Evolutionary conservation across 2,329 filamentous ascomycete genomes (phyloP), one percentile per base, ranked within the genome.

Genomic region (Diaporthe destruens): DNA sequence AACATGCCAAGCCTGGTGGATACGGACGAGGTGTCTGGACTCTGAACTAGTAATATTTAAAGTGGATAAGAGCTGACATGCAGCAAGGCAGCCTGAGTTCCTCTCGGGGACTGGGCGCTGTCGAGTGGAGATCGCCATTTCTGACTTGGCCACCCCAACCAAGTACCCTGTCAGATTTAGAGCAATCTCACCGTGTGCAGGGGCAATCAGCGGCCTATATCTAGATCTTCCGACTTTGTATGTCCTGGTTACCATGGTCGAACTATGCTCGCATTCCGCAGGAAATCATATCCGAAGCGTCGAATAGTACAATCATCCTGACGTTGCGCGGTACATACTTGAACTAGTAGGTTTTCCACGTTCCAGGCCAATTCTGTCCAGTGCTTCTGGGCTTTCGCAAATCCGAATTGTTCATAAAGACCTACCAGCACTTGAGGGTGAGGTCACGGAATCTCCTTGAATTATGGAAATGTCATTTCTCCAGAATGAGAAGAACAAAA

Each of bases 11-110:
- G 36, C 18, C 12, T 42, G 36, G 34, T n/a, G 14, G 36, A 20
- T 29, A 44, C 11, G 11, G 32, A 59, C 14, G 25, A 29, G 36
- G 14, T 44, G 36, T 25, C 9, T 18, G 23, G 14, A 44, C 8
- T 25, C 9, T 18, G 23, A 7, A 44, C 8, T 44, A 29, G 23
- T 14, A 20, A 23, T 16, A 42, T 61, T 29, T 61, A 61, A 29
- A 61, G 23, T 61, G 56, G 36, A 61, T 14, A 20, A 61, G 23
- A 44, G 56, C 56, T 61, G 56, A 61, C 56, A 61, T 61, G 56
- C 56, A 61, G 36, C 7, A 23, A 18, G 56, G 23, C 36, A 44
- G 56, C 14, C n/a, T 25, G 36, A 61, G 16, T 29, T 61, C 42
- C 16, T 20, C n/a, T 6, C 25, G 5, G 42, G 18, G 18, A 63